Evolutionary conservation across 2,329 filamentous ascomycete genomes (phyloP), one percentile per base, ranked within the genome.

Genomic region (Chaetomium strumarium): DNA sequence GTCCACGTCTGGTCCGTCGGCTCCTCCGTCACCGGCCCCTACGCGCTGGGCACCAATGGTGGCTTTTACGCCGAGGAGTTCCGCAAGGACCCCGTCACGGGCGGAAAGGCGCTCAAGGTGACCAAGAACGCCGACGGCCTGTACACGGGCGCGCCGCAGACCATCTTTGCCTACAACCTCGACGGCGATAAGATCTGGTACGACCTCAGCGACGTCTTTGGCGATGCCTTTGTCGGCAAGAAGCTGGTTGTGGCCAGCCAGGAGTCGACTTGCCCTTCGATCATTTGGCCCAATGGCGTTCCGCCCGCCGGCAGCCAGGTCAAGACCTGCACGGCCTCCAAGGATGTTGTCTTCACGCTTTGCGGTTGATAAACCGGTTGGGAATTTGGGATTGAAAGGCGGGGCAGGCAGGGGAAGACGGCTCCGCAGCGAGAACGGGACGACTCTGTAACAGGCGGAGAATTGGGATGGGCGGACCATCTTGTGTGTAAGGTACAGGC

Each of bases 1-100:
- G 68, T 72, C n/a, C 66, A 67, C 17, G 44, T 69, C 57, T 72
- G 69, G 69, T 69, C 70, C 38, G 70, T 73, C 49, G 70, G 70
- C 58, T 55, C 56, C 51, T 13, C 52, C 17, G 55, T 70, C 51
- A 60, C 60, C 9, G 56, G 55, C 0, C 58, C 64, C 16, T 59
- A 59, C 51, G 62, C 58, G 19, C 60, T 72, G n/a, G 33, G 51
- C 5, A 51, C 59, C 19, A 46, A 56, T 17, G 64, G 61, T 47
- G 64, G 63, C 49, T 50, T 38, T 43, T 72, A 68, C 62, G 43
- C 42, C 39, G 70, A 72, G 62, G 43, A 47, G 17, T 72, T 70
- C 55, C 39, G 49, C 20, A 60, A 59, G 36, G 71, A 73, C 63
- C 63, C 68, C 40, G 51, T 58, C 29, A 69, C 68, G 4, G 71